Conservation (phyloP, 345 rosid species). For the Melaleuca quinquenervia region DNA sequence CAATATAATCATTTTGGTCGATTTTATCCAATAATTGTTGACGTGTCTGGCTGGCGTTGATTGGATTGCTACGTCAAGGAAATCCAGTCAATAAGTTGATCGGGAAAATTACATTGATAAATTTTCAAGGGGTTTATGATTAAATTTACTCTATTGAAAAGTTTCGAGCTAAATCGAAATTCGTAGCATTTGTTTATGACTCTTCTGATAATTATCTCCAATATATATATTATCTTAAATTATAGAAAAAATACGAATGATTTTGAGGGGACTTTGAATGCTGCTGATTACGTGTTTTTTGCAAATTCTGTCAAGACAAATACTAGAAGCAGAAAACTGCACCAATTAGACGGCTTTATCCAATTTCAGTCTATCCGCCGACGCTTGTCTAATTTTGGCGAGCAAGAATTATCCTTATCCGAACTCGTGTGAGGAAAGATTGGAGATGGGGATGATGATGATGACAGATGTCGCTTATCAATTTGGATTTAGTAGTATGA, state of each 20-base stretch:
- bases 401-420: not conserved
- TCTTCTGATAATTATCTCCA: not conserved
- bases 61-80: too few relatives aligned
- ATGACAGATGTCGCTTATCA: not conserved
- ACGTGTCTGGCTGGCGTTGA: too few relatives aligned
- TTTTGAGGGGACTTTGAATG: not conserved
- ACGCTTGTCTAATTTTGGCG: not conserved
- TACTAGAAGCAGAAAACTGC: too few relatives aligned
- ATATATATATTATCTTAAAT: not conserved
- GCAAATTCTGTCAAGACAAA: too few relatives aligned
- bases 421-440: not conserved
- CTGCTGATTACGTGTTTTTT: not conserved
- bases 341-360: not conserved
- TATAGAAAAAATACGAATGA: not conserved
- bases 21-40: fast-evolving
- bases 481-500: not conserved
- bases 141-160: not conserved
- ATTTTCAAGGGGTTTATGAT: not conserved
- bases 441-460: not conserved
- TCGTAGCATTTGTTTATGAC: not conserved
- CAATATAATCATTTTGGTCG: fast-evolving
- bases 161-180: too few relatives aligned
- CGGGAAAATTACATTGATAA: too few relatives aligned
- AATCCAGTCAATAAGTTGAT: fast-evolving
- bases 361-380: not conserved